Conservation (phyloP, 441 rosid genomes). For the Dalechampia spathulata region DNA sequence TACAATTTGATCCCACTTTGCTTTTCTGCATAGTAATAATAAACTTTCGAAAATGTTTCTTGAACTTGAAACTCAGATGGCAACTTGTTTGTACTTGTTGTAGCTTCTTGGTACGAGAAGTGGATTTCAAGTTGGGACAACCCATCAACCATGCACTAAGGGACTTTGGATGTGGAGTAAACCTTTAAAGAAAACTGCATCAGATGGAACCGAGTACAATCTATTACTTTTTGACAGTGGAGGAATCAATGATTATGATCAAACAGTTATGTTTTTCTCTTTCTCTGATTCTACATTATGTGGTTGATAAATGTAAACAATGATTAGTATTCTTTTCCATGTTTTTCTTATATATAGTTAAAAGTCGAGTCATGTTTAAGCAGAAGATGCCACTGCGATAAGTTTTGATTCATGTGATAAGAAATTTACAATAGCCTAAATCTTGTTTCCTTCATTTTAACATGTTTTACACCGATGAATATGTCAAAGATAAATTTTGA, state of each 20-base stretch:
- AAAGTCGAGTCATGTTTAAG: not conserved
- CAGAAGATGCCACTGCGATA: not conserved
- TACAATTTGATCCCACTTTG: not conserved
- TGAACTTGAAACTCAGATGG: slow-evolving; percentile 3
- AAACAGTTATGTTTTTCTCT: slow-evolving; percentile 47
- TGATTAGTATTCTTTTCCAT: too few relatives aligned
- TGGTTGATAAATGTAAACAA: too few relatives aligned
- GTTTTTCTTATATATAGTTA: too few relatives aligned
- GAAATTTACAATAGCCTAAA: not conserved
- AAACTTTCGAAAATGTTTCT: not conserved
- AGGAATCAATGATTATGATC: slow-evolving; percentile 82
- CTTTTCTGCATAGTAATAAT: not conserved
- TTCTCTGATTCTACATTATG: not conserved
- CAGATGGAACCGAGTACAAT: slow-evolving; percentile 79
- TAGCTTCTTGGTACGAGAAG: slow-evolving; percentile 93
- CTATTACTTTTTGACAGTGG: slow-evolving; percentile 74
- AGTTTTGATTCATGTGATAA: not conserved
- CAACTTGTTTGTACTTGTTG: slow-evolving; percentile 13
- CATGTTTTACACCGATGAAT: not conserved
- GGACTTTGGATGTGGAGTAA: slow-evolving; percentile 96
- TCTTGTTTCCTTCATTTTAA: not conserved
- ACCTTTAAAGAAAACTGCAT: slow-evolving; percentile 72
- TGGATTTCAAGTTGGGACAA: slow-evolving; percentile 89
- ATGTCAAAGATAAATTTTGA: not conserved
- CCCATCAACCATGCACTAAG: slow-evolving; percentile 80